Percentiles rank a stretch among this genome's conserved stretches.
Evolutionary conservation across 768 basidiomycete species (phyloP).

Genomic region (Tricholoma flavovirens): DNA sequence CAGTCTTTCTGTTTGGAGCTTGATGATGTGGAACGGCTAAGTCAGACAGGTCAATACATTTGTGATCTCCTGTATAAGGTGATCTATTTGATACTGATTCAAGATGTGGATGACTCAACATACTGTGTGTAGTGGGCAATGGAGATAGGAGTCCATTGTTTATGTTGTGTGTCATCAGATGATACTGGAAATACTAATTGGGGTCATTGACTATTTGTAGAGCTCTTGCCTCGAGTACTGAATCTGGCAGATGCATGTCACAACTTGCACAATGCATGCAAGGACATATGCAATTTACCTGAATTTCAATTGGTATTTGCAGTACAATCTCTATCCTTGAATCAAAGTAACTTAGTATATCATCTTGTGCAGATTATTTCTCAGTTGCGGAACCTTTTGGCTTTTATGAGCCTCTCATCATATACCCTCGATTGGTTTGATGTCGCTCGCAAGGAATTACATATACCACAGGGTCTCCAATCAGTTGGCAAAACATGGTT

Average conservation of each 20-base stretch:
- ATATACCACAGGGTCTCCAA: conserved; percentile 16
- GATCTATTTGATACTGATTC: too few species aligned
- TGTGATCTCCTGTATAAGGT: too few species aligned
- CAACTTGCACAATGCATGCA: not conserved
- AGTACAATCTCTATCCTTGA: not conserved
- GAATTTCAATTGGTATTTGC: conserved; percentile 3
- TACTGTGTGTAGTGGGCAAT: too few species aligned
- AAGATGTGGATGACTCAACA: too few species aligned
- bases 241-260: not conserved
- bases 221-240: not conserved
- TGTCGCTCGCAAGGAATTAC: conserved; percentile 9
- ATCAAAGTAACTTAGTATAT: not conserved
- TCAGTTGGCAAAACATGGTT: conserved; percentile 17
- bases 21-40: too few species aligned
- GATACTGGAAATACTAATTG: too few species aligned
- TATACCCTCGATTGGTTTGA: conserved; percentile 15
- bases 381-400: not conserved
- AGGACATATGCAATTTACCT: conserved; percentile 1
- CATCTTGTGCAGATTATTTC: not conserved
- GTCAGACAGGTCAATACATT: too few species aligned
- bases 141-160: too few species aligned
- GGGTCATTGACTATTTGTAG: not conserved
- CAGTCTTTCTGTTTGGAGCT: too few species aligned
- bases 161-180: too few species aligned
- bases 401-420: conserved; percentile 9